These are phyloP conservation scores for Botrytis elliptica DNA, from an alignment of 2,329 filamentous ascomycete genomes.

Conservation along the genomic window DNA sequence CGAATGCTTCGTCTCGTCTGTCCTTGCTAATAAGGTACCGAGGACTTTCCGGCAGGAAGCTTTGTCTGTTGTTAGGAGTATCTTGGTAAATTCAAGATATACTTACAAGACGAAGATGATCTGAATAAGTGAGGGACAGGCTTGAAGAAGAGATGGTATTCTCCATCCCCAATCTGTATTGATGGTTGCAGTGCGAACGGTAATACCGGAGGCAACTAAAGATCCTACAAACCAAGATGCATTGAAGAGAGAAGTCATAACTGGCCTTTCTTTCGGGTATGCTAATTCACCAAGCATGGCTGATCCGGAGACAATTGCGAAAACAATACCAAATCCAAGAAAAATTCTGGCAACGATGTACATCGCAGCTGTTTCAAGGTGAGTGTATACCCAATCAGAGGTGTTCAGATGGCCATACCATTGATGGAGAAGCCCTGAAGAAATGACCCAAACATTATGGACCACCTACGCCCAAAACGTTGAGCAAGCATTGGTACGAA, in stretches of 20 bases:
- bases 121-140: constrained; percentile 32
- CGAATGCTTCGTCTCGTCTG: constrained; percentile 56
- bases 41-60: constrained; percentile 55
- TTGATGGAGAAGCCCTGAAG: constrained; percentile 49
- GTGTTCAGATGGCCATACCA: constrained; percentile 34
- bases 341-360: constrained; percentile 53
- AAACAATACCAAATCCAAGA: constrained; percentile 53
- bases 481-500: constrained; percentile 53
- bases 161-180: constrained; percentile 43
- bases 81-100: neutral
- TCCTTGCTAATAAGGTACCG: constrained; percentile 57
- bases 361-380: constrained; percentile 44
- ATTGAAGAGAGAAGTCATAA: constrained; percentile 55
- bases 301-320: constrained; percentile 52
- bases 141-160: constrained; percentile 45
- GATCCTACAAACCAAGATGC: constrained; percentile 46
- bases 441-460: constrained; percentile 55
- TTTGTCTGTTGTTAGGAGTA: constrained; percentile 6
- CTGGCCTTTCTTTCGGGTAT: constrained; percentile 53
- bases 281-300: constrained; percentile 53
- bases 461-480: constrained; percentile 49
- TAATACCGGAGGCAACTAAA: constrained; percentile 40
- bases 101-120: constrained; percentile 25
- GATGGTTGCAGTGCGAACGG: constrained; percentile 47
- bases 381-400: constrained; percentile 33